phyloP scores from a whole-genome alignment of 2,329 filamentous ascomycete genomes.

The Teratosphaeriaceae sp. region DNA sequence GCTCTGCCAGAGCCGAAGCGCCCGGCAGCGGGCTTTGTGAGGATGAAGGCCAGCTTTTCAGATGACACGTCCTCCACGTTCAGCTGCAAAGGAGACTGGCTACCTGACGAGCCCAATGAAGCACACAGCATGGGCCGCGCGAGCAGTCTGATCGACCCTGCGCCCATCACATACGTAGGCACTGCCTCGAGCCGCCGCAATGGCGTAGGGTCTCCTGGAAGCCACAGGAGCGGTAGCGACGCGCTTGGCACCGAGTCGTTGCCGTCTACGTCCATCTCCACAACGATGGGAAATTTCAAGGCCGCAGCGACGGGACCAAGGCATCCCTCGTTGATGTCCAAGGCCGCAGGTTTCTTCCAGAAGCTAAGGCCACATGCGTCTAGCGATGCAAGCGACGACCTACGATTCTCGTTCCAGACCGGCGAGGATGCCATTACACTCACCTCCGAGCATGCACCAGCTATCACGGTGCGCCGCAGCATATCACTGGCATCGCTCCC shows the following conservation, averaged over 20 bases:
- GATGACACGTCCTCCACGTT: constrained; percentile 30
- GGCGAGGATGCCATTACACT: constrained; percentile 32
- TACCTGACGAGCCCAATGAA: constrained; percentile 24
- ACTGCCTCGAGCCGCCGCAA: too few relatives aligned
- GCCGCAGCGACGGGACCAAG: constrained; percentile 13
- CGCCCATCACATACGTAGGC: background rate
- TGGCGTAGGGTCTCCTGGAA: too few relatives aligned
- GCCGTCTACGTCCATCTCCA: too few relatives aligned
- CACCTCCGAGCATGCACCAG: constrained; percentile 6
- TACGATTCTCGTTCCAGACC: constrained; percentile 38
- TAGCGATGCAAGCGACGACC: constrained; percentile 12
- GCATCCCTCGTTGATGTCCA: constrained; percentile 20
- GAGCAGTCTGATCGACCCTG: too few relatives aligned
- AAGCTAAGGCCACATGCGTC: constrained; percentile 21
- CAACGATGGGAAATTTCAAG: background rate
- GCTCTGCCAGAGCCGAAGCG: too few relatives aligned
- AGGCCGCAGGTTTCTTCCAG: constrained; percentile 26
- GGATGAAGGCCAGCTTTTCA: constrained; percentile 14
- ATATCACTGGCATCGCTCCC: constrained; percentile 15
- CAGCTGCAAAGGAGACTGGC: constrained; percentile 27
- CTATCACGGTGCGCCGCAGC: constrained; percentile 20
- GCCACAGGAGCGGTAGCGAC: too few relatives aligned
- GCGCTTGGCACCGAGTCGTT: too few relatives aligned
- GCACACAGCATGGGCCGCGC: too few relatives aligned
- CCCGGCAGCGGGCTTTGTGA: background rate